phyloP scores from a whole-genome alignment of 2,329 filamentous ascomycete genomes.

The Alternaria viburni region DNA sequence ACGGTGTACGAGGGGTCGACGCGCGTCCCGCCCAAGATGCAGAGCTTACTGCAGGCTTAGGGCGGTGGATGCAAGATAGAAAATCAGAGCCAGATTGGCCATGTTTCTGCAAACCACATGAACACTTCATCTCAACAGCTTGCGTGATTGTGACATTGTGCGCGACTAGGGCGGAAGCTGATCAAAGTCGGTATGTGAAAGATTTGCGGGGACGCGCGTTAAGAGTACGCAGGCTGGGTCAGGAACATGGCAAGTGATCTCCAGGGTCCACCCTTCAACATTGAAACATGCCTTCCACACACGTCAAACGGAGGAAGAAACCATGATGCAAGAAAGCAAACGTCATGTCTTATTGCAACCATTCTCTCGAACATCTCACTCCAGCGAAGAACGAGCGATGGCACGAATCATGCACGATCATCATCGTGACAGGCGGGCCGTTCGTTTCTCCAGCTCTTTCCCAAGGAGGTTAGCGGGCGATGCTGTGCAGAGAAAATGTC shows the following conservation, averaged over 20 bases:
- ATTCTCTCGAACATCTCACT: not conserved
- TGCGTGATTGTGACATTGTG: not conserved
- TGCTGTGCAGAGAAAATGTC: not conserved
- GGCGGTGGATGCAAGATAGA: conserved; percentile 18
- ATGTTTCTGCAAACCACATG: conserved; percentile 15
- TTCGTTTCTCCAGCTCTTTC: conserved; percentile 6
- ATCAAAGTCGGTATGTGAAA: conserved; percentile 3
- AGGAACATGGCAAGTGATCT: conserved; percentile 1
- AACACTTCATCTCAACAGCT: not conserved
- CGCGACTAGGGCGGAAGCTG: not conserved
- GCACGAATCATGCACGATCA: conserved; percentile 2
- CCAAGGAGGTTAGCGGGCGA: not conserved
- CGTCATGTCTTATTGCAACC: not conserved
- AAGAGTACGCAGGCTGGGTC: conserved; percentile 7
- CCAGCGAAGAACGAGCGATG: not conserved
- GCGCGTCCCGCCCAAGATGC: conserved; percentile 23
- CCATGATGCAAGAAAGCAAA: not conserved
- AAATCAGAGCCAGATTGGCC: conserved; percentile 23
- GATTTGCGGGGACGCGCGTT: conserved; percentile 19
- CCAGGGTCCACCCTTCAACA: not conserved
- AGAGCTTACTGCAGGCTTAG: conserved; percentile 9
- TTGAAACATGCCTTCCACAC: not conserved
- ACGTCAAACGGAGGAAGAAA: conserved; percentile 3
- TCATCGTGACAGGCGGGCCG: conserved; percentile 6
- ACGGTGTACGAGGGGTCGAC: conserved; percentile 24